These are phyloP conservation scores for Salix koriyanagi DNA, from an alignment of 345 rosid species.

Conservation along the genomic window DNA sequence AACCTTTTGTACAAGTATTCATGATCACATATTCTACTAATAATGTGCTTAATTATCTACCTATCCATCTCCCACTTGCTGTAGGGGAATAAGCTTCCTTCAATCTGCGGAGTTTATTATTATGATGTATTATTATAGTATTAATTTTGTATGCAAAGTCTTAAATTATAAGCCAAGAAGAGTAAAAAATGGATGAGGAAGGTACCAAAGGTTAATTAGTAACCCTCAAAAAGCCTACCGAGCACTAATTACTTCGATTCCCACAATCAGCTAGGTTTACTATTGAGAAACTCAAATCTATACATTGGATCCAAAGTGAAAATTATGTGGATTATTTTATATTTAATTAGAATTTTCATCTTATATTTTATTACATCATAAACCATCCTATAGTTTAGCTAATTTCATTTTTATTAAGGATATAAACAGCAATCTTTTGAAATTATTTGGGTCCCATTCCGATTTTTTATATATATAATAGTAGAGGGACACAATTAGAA, in stretches of 20 bases:
- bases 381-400: too few relatives aligned
- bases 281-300: too few relatives aligned
- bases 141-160: conserved; percentile 24
- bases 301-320: too few relatives aligned
- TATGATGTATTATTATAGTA: conserved; percentile 21
- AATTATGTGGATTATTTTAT: too few relatives aligned
- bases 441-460: not conserved
- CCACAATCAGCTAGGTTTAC: not conserved
- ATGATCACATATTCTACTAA: too few relatives aligned
- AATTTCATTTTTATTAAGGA: too few relatives aligned
- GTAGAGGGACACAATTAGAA: too few relatives aligned
- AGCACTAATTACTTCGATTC: conserved; percentile 19
- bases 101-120: conserved; percentile 14
- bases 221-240: conserved; percentile 19
- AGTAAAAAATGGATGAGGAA: conserved; percentile 19
- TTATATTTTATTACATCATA: too few relatives aligned
- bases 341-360: too few relatives aligned
- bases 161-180: conserved; percentile 40
- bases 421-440: too few relatives aligned
- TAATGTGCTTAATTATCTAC: not conserved
- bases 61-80: not conserved
- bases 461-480: too few relatives aligned
- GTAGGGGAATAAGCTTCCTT: not conserved
- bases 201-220: conserved; percentile 31
- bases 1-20: too few relatives aligned